Base-by-base conservation (phyloP, 2,329 filamentous ascomycete genomes). In the Rhynchosporium agropyri region DNA sequence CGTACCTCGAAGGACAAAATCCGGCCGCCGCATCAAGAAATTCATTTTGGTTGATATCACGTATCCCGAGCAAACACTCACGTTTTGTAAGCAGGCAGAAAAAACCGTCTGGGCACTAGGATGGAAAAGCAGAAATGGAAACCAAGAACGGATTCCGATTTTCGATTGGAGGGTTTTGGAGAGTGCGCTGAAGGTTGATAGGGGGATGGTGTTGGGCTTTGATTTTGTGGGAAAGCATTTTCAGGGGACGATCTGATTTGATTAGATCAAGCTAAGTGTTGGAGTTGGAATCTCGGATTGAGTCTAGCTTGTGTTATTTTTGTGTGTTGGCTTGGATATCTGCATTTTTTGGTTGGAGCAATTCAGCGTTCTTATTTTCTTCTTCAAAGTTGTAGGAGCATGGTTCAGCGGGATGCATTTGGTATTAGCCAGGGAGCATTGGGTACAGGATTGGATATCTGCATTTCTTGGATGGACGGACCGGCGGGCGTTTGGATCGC, bases 151-250 rank as follows among this genome's bases (percentile, higher is more conserved):
- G 9, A 53, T 60, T 29, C 46, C 46, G 28, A 72, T 75, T 0
- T 78, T 72, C 54, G 77, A 79, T 70, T 79, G 77, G 77, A 67
- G 75, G 4, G 66, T 78, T 0, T 50, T 79, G 20, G 77, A 78
- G 68, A 74, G 77, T 26, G 68, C 83, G 9, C 74, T 73, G 2
- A 76, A 76, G 40, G 62, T 75, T 49, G 80, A 83, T 60, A 73
- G 75, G 49, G 71, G 76, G 4, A 69, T 67, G 33, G 67, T 67
- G 20, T 75, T 75, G 53, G 70, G 12, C 3, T 63, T 58, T 36
- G 63, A 71, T 64, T 28, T 63, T 2, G 70, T 68, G 67, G 53
- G 45, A 6, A 51, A 58, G 9, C 64, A 54, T 64, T 66, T 51
- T 12, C 54, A 63, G 61, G 60, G 60, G 15, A 43, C 36, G 36